phyloP scores from a whole-genome alignment of 2,329 filamentous ascomycete species.

The Stagonosporopsis vannaccii region DNA sequence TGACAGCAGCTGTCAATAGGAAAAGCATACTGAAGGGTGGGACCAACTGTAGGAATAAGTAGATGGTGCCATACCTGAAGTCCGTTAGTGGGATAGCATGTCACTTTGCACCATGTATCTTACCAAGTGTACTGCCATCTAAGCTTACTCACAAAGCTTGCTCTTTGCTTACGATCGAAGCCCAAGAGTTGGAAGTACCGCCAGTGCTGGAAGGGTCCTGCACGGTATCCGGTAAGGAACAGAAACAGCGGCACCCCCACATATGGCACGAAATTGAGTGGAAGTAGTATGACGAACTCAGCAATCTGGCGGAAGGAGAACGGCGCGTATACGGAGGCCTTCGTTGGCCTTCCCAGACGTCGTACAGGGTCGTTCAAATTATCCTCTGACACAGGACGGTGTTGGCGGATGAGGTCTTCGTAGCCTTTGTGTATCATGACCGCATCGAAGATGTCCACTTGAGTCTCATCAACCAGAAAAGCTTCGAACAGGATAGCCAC shows the following conservation, averaged over 20 bases:
- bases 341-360: slow-evolving; percentile 82
- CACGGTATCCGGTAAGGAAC: slow-evolving; percentile 82
- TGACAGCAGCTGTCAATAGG: slow-evolving; percentile 83
- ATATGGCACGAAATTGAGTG: slow-evolving; percentile 86
- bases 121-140: slow-evolving; percentile 87
- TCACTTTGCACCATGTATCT: slow-evolving; percentile 1
- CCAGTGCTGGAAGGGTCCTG: slow-evolving; percentile 89
- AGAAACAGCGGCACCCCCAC: slow-evolving; percentile 87
- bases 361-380: slow-evolving; percentile 73
- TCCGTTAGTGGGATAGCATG: slow-evolving; percentile 15
- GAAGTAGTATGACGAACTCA: slow-evolving; percentile 72
- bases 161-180: slow-evolving; percentile 75
- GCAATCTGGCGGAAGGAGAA: slow-evolving; percentile 91
- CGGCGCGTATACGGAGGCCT: slow-evolving; percentile 78
- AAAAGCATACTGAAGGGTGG: slow-evolving; percentile 95
- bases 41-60: slow-evolving; percentile 84
- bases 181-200: slow-evolving; percentile 85
- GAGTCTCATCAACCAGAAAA: slow-evolving; percentile 71
- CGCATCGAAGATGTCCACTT: slow-evolving; percentile 79
- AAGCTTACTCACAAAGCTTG: slow-evolving; percentile 70
- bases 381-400: slow-evolving; percentile 69
- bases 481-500: slow-evolving; percentile 64
- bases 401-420: slow-evolving; percentile 58
- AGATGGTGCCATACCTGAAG: slow-evolving; percentile 78
- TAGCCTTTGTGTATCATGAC: slow-evolving; percentile 79